Conservation (phyloP, 805 yeast species). For the baker's yeast (Saccharomyces cerevisiae) region DNA sequence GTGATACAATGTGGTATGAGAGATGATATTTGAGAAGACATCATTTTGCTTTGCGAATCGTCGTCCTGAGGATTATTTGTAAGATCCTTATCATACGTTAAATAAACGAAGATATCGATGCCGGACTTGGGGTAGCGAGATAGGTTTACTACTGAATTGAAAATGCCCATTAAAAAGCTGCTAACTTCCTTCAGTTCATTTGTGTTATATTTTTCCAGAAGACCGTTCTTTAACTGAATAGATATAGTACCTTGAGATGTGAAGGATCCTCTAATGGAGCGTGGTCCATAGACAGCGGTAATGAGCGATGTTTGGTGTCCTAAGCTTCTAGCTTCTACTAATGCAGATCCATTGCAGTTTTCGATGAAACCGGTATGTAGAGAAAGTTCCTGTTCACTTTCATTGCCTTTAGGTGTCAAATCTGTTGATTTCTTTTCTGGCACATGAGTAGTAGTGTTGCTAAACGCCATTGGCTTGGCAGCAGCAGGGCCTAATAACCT, state of each 20-base stretch:
- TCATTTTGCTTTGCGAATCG: slow-evolving; percentile 20
- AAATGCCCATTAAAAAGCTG: slow-evolving; percentile 32
- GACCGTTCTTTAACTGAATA: slow-evolving; percentile 38
- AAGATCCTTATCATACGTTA: slow-evolving; percentile 36
- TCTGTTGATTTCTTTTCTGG: slow-evolving; percentile 9
- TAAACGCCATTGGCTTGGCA: slow-evolving; percentile 44
- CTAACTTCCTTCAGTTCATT: slow-evolving; percentile 35
- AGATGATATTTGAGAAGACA: slow-evolving; percentile 27
- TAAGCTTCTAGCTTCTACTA: slow-evolving; percentile 50
- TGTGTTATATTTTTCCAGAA: slow-evolving; percentile 21
- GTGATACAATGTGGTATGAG: slow-evolving; percentile 34
- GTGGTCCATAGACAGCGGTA: slow-evolving; percentile 78
- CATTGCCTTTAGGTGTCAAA: slow-evolving; percentile 5
- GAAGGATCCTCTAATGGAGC: slow-evolving; percentile 73
- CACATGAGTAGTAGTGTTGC: slow-evolving; percentile 1
- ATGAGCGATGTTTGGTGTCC: slow-evolving; percentile 39
- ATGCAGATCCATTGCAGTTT: slow-evolving; percentile 77
- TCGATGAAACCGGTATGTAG: slow-evolving; percentile 58
- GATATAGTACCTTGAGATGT: slow-evolving; percentile 56
- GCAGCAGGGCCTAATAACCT: slow-evolving; percentile 76
- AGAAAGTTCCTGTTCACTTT: slow-evolving; percentile 30
- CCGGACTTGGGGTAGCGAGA: slow-evolving; percentile 84
- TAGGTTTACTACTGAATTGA: slow-evolving; percentile 36
- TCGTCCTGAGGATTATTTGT: slow-evolving; percentile 21
- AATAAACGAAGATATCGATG: slow-evolving; percentile 65